Base-by-base conservation (phyloP, 2,329 filamentous ascomycete species). In the Niveomyces coronatus region DNA sequence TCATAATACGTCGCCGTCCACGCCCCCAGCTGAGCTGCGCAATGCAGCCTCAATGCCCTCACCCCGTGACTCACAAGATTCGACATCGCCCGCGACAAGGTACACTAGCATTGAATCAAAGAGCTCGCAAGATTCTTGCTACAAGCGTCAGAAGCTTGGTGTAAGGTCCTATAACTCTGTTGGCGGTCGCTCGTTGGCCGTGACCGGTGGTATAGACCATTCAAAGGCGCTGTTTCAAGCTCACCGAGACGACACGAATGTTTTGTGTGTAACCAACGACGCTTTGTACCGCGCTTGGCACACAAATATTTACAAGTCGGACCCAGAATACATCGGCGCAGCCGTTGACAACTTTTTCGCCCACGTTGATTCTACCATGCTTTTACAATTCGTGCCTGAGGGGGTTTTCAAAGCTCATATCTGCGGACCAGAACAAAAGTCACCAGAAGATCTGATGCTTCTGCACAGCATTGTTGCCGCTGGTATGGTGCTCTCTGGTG, bases 1-100 rank as follows among this genome's bases (percentile, higher is more conserved):
- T 9, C 70, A 75, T 47, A 76, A 72, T 45, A 67, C 66, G 3
- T 74, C 71, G 4, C 71, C 73, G 2, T 65, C 68, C 3, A 64
- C 70, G 15, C 65, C 70, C 4, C 61, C 68, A 3, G 62, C 66
- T 47, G 69, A 76, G 46, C 57, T 65, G 22, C 70, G 73, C 26
- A 62, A 66, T 58, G 63, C 31, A 62, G 63, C 28, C 40, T 60
- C 19, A 47, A 49, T 8, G 55, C 49, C 13, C 51, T 53, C 31
- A n/a, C 37, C 31, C 4, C 31, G 11, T 14, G 37, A 13, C 20
- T 47, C 55, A 19, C 50, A 60, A 23, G 60, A 63, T 37, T 64
- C 66, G 9, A 31, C n/a, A 15, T 37, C 39, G 6, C 33, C 39
- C 4, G 23, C 19, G 4, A 22, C 14, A 9, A 33, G 33, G 22